phyloP scores from a whole-genome alignment of 257 asterid species.

The Jacaranda copaia region DNA sequence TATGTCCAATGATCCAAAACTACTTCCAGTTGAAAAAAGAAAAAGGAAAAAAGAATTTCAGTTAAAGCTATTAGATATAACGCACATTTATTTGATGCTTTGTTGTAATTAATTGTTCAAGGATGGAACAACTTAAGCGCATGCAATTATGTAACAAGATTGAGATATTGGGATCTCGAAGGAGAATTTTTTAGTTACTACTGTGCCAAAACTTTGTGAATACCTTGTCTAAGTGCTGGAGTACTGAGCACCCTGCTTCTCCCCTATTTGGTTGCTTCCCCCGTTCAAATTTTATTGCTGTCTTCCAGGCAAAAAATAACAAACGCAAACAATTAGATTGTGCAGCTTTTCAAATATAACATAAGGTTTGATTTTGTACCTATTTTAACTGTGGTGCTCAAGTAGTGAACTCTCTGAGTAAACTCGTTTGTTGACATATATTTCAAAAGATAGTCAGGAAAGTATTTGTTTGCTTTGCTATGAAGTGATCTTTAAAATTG shows the following conservation, averaged over 20 bases:
- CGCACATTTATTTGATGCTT: background rate
- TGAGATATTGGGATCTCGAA: constrained; percentile 9
- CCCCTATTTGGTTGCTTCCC: constrained; percentile 5
- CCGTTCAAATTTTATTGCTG: background rate
- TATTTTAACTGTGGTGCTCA: background rate
- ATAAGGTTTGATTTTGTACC: constrained; percentile 9
- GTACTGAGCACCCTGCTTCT: background rate
- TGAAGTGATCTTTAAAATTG: background rate
- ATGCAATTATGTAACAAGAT: constrained; percentile 8
- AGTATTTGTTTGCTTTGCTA: background rate
- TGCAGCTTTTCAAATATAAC: background rate
- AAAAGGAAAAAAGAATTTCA: background rate
- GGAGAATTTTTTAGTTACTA: background rate
- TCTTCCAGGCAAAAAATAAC: background rate
- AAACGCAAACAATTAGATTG: background rate
- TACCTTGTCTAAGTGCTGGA: background rate
- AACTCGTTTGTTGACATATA: background rate
- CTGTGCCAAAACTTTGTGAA: constrained; percentile 13
- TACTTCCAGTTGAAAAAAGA: background rate
- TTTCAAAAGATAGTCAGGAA: background rate
- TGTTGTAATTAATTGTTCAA: background rate
- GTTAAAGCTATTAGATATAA: background rate
- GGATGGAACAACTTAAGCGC: background rate
- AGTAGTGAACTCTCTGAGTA: background rate
- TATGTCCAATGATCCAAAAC: background rate